Conservation (phyloP, 108 stramenopile genomes). For the Pseudonitzschia pungens region DNA sequence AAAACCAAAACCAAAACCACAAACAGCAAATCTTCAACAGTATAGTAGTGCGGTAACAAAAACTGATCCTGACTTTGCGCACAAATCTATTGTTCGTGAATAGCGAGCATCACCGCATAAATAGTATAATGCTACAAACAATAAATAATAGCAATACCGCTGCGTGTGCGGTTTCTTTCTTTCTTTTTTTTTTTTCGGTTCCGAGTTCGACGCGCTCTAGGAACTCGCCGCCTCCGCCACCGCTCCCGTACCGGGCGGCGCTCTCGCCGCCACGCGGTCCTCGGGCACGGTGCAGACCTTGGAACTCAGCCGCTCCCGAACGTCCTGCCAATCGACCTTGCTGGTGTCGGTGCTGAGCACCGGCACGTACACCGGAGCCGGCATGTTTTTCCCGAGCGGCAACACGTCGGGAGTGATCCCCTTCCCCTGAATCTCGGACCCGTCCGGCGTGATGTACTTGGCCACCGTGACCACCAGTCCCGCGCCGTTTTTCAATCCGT, state of each 20-base stretch:
- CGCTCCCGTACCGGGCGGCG: not conserved
- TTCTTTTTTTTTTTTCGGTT: too few species aligned
- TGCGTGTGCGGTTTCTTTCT: too few species aligned
- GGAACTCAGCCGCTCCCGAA: conserved; percentile 44
- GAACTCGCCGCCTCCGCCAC: not conserved
- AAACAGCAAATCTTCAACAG: too few species aligned
- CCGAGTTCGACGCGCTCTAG: too few species aligned
- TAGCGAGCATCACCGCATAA: too few species aligned
- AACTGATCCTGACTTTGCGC: too few species aligned
- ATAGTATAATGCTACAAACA: too few species aligned
- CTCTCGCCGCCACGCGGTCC: conserved; percentile 18
- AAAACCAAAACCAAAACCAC: too few species aligned
- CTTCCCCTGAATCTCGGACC: conserved; percentile 85
- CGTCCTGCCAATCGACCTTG: conserved; percentile 68
- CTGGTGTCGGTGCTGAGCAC: conserved; percentile 65
- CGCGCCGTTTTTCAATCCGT: conserved; percentile 89
- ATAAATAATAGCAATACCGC: too few species aligned
- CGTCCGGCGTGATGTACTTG: conserved; percentile 87
- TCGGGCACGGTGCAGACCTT: conserved; percentile 45
- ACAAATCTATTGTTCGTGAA: too few species aligned
- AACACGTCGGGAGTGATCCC: conserved; percentile 76
- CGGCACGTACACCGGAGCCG: conserved; percentile 56
- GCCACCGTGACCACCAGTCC: conserved; percentile 94
- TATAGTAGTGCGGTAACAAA: too few species aligned
- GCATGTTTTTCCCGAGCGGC: conserved; percentile 44